Conservation (phyloP, 2,329 filamentous ascomycete species). For the Lachnellula occidentalis region DNA sequence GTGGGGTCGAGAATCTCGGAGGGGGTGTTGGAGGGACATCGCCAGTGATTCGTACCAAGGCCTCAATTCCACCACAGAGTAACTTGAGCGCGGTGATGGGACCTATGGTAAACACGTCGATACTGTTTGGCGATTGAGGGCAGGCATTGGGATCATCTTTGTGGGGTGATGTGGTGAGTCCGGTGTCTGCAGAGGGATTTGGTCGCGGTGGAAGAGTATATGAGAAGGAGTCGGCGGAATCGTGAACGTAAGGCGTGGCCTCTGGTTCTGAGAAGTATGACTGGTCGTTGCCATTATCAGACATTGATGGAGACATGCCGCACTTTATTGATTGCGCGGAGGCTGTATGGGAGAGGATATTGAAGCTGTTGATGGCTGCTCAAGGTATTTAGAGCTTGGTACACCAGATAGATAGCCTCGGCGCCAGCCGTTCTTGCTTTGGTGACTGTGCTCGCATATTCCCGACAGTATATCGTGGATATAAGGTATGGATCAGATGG, state of each 20-base stretch:
- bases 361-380: neutral
- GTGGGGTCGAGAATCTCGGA: conserved; percentile 55
- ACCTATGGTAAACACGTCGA: conserved; percentile 69
- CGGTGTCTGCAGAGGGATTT: conserved; percentile 27
- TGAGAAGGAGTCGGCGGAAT: conserved; percentile 24
- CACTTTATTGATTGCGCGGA: neutral
- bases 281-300: neutral
- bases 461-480: conserved; percentile 17
- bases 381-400: conserved; percentile 8
- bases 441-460: conserved; percentile 23
- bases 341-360: neutral
- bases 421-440: conserved; percentile 19
- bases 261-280: conserved; percentile 6
- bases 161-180: conserved; percentile 19
- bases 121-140: conserved; percentile 34
- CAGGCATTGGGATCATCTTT: conserved; percentile 25
- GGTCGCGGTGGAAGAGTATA: conserved; percentile 27
- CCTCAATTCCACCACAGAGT: conserved; percentile 66
- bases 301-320: conserved; percentile 16
- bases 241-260: conserved; percentile 26
- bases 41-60: conserved; percentile 65
- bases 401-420: conserved; percentile 7
- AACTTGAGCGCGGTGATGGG: conserved; percentile 73
- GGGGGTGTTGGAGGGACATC: conserved; percentile 79
- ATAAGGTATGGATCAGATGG: conserved; percentile 11